These are phyloP conservation scores for Macrocybe gigantea DNA, from an alignment of 768 basidiomycete species.

Conservation along the genomic window DNA sequence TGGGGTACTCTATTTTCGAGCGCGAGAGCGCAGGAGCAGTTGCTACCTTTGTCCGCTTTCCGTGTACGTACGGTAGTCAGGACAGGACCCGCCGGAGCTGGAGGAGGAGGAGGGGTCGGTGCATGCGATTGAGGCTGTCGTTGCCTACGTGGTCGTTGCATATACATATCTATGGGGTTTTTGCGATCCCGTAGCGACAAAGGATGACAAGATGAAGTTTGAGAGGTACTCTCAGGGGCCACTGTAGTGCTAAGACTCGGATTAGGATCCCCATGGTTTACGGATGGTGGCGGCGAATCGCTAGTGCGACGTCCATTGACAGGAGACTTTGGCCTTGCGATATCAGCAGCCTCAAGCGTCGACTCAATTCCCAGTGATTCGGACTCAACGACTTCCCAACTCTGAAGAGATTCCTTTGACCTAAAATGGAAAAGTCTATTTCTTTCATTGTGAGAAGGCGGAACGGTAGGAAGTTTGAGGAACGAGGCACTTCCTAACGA, in stretches of 20 bases:
- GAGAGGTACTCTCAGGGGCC: conserved; percentile 5
- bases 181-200: conserved; percentile 21
- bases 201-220: conserved; percentile 4
- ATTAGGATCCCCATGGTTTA: conserved; percentile 2
- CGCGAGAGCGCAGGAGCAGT: conserved; percentile 15
- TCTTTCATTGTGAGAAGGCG: conserved; percentile 34
- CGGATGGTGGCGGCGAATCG: conserved; percentile 11
- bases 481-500: conserved; percentile 29
- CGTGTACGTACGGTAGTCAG: conserved; percentile 24
- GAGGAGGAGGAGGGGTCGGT: conserved; percentile 12
- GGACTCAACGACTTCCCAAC: conserved; percentile 41
- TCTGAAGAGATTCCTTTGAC: conserved; percentile 26
- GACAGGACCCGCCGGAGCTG: conserved; percentile 17
- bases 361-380: conserved; percentile 20
- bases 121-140: conserved; percentile 2
- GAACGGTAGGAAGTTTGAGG: conserved; percentile 23
- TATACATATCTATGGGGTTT: conserved; percentile 12
- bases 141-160: conserved; percentile 17
- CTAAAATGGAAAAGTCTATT: conserved; percentile 28
- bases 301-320: conserved; percentile 18
- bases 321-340: conserved; percentile 1
- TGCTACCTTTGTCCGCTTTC: conserved; percentile 17
- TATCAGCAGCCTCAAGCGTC: conserved; percentile 12
- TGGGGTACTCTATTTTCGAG: too few species aligned
- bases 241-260: conserved; percentile 7